Conservation (phyloP, 352 stramenopile species). For the Pythium rhizo-oryzae region DNA sequence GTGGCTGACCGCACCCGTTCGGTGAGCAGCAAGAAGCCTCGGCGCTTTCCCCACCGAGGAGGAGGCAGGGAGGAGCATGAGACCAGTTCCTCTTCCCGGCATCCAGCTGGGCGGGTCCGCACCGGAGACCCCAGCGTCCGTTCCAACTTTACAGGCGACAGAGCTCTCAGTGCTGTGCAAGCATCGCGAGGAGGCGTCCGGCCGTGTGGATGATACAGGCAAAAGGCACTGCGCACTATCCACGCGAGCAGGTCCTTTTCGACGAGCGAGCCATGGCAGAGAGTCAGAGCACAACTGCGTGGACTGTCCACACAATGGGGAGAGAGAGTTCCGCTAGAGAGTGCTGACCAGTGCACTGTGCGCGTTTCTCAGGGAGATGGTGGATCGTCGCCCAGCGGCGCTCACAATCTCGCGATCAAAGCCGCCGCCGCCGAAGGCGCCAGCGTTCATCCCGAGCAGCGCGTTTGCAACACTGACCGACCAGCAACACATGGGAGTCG, state of each 20-base stretch:
- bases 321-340: no score
- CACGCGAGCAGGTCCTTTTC: not conserved
- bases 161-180: not conserved
- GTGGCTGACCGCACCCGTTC: not conserved
- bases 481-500: not conserved
- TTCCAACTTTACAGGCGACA: not conserved
- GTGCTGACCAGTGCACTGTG: no score
- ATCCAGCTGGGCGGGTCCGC: not conserved
- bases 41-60: not conserved
- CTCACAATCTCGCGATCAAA: no score
- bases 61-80: not conserved
- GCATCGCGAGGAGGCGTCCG: no score
- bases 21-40: no score
- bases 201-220: not conserved
- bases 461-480: not conserved
- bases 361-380: no score
- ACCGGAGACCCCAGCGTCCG: not conserved
- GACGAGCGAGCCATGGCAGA: not conserved
- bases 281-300: not conserved
- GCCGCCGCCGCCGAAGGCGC: no score
- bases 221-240: not conserved
- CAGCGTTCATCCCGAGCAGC: no score
- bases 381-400: no score
- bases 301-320: no score
- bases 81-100: not conserved